Percentiles rank a stretch among this genome's conserved stretches.
phyloP scores from a whole-genome alignment of 2,329 filamentous ascomycete genomes.

The Xylariaceae sp. region DNA sequence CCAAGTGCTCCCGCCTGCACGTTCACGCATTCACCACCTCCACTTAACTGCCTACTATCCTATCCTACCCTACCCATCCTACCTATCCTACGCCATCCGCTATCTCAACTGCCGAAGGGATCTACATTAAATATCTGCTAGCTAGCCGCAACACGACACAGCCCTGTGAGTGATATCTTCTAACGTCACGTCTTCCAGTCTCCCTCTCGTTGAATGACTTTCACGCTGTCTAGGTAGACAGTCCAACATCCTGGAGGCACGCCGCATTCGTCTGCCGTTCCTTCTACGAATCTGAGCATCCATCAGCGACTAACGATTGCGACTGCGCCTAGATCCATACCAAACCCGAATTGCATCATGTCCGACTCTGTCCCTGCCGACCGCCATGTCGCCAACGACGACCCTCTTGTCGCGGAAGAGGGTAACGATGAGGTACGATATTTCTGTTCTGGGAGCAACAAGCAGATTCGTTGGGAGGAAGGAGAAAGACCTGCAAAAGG shows the following conservation, averaged over 20 bases:
- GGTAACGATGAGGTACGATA: conserved; percentile 45
- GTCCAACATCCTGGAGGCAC: background rate
- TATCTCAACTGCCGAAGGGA: background rate
- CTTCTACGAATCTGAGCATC: background rate
- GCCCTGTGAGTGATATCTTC: conserved; percentile 4
- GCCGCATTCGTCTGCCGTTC: background rate
- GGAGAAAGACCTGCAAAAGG: background rate
- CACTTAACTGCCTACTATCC: too few species aligned
- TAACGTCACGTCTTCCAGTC: background rate
- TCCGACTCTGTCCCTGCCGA: conserved; percentile 27
- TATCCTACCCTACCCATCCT: background rate
- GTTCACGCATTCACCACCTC: too few species aligned
- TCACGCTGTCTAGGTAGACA: background rate
- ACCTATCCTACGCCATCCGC: background rate
- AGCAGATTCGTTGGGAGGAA: conserved; percentile 5
- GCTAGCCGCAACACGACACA: background rate
- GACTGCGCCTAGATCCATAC: conserved; percentile 3
- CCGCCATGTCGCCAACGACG: conserved; percentile 26
- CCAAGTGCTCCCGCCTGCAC: too few species aligned
- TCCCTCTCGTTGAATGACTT: background rate
- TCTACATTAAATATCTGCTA: background rate
- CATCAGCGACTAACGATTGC: conserved; percentile 5
- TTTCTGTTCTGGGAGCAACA: conserved; percentile 17
- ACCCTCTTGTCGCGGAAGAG: conserved; percentile 38
- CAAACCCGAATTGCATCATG: conserved; percentile 18